Evolutionary conservation across 2,329 filamentous ascomycete species (phyloP).

Genomic region (Neofusicoccum laricinum): DNA sequence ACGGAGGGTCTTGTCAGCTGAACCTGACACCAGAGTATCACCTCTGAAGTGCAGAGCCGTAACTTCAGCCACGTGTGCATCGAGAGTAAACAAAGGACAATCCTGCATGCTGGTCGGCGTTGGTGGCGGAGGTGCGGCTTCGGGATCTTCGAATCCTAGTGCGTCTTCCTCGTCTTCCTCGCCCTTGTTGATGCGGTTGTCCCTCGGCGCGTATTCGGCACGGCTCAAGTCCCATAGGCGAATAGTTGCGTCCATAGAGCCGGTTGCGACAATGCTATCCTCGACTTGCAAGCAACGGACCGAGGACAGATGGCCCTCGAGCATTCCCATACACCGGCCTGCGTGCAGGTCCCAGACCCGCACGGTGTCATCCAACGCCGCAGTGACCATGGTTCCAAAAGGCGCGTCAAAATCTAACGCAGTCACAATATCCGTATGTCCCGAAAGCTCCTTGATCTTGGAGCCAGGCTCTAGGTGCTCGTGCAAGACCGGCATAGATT

Average conservation of each 20-base stretch:
- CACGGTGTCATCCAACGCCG: conserved; percentile 88
- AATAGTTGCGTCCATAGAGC: conserved; percentile 91
- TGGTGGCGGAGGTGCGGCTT: conserved; percentile 68
- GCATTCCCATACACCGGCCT: conserved; percentile 82
- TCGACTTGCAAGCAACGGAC: conserved; percentile 90
- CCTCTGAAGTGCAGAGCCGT: conserved; percentile 89
- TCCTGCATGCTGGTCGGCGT: conserved; percentile 76
- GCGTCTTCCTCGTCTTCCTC: conserved; percentile 50
- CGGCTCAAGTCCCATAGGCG: conserved; percentile 91
- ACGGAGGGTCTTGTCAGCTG: conserved; percentile 92
- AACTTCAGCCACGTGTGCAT: conserved; percentile 89
- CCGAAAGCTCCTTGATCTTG: conserved; percentile 81
- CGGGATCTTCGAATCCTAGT: conserved; percentile 69
- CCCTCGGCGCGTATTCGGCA: conserved; percentile 75
- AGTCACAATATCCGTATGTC: conserved; percentile 84
- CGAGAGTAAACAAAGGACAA: conserved; percentile 82
- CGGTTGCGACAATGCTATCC: conserved; percentile 92
- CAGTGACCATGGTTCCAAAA: conserved; percentile 90
- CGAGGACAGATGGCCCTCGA: conserved; percentile 93
- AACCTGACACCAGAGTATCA: conserved; percentile 89
- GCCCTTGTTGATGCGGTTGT: conserved; percentile 49
- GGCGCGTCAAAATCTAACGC: conserved; percentile 96
- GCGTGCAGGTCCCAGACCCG: conserved; percentile 95
- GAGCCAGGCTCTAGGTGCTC: conserved; percentile 92
- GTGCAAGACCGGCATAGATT: conserved; percentile 79